A percentile compares a stretch with the other conserved stretches of the same genome.
phyloP scores from a whole-genome alignment of 2,329 filamentous ascomycete genomes.

The Clathrospora elynae region DNA sequence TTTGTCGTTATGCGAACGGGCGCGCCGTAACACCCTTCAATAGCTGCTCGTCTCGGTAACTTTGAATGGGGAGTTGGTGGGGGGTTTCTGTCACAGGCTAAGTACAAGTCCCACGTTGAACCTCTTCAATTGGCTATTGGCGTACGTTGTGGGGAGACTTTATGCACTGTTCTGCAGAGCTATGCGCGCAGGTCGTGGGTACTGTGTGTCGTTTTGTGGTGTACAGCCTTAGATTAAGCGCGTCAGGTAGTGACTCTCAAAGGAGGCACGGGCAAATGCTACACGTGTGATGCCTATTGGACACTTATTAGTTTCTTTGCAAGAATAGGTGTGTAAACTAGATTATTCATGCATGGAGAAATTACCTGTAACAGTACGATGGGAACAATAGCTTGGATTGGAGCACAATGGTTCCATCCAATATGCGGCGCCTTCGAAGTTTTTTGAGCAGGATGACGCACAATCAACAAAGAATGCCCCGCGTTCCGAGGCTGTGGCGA shows the following conservation, averaged over 20 bases:
- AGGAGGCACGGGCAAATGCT: constrained; percentile 30
- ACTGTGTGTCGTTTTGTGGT: constrained; percentile 41
- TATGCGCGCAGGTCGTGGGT: constrained; percentile 26
- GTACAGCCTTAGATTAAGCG: constrained; percentile 31
- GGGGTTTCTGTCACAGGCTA: constrained; percentile 22
- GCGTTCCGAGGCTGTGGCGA: constrained; percentile 3
- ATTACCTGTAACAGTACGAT: constrained; percentile 2
- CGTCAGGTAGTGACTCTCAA: constrained; percentile 31
- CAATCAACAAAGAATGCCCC: constrained; percentile 3
- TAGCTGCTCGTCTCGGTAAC: constrained; percentile 20
- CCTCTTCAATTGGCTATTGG: constrained; percentile 31
- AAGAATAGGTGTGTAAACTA: neutral
- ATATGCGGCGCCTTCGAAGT: constrained; percentile 2
- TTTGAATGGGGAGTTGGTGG: constrained; percentile 20
- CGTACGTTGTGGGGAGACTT: constrained; percentile 16
- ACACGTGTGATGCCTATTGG: constrained; percentile 27
- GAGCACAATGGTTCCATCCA: neutral
- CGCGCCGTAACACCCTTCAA: constrained; percentile 10
- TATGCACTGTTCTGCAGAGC: constrained; percentile 22
- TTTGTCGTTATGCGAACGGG: constrained; percentile 25
- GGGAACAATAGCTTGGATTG: constrained; percentile 2
- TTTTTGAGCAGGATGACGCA: constrained; percentile 7
- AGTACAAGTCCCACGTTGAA: constrained; percentile 31
- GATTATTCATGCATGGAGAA: neutral
- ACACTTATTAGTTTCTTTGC: neutral